Percentiles rank a stretch among this genome's conserved stretches.
phyloP scores from a whole-genome alignment of 176 grass and related monocot genomes.

The Rhynchospora breviuscula region DNA sequence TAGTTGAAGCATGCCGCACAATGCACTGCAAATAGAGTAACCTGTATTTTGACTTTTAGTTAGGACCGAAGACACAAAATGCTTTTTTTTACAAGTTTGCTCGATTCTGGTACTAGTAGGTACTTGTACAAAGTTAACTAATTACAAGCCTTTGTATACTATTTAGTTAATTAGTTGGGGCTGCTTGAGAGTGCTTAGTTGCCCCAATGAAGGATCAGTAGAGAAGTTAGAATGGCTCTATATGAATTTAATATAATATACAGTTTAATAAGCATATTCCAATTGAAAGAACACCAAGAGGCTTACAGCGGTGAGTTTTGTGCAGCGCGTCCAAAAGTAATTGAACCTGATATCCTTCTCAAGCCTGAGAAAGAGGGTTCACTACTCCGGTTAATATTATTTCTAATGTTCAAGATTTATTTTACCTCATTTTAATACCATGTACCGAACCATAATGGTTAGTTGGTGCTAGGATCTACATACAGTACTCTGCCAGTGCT shows the following conservation, averaged over 20 bases:
- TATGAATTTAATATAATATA: background rate
- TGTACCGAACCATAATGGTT: background rate
- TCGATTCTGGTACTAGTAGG: background rate
- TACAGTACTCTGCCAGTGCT: background rate
- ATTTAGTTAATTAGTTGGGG: background rate
- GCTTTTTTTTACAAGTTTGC: background rate
- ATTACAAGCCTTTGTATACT: background rate
- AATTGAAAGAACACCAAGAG: slow-evolving; percentile 22
- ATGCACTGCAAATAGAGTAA: slow-evolving; percentile 79
- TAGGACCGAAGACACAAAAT: slow-evolving; percentile 1
- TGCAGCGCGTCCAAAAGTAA: slow-evolving; percentile 85
- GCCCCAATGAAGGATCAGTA: background rate
- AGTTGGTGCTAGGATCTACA: background rate
- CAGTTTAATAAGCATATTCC: slow-evolving; percentile 10
- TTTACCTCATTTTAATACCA: background rate
- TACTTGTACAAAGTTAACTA: background rate
- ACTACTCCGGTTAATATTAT: slow-evolving; percentile 25
- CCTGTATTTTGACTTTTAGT: slow-evolving; percentile 32
- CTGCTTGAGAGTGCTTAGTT: background rate
- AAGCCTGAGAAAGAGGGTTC: slow-evolving; percentile 47
- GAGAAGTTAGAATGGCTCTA: background rate
- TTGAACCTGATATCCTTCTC: slow-evolving; percentile 83
- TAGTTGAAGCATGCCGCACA: slow-evolving; percentile 87
- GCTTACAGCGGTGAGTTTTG: slow-evolving; percentile 74
- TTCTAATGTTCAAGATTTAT: slow-evolving; percentile 4